These are phyloP conservation scores for Cetradonia linearis DNA, from an alignment of 495 filamentous ascomycete species.

Conservation along the genomic window DNA sequence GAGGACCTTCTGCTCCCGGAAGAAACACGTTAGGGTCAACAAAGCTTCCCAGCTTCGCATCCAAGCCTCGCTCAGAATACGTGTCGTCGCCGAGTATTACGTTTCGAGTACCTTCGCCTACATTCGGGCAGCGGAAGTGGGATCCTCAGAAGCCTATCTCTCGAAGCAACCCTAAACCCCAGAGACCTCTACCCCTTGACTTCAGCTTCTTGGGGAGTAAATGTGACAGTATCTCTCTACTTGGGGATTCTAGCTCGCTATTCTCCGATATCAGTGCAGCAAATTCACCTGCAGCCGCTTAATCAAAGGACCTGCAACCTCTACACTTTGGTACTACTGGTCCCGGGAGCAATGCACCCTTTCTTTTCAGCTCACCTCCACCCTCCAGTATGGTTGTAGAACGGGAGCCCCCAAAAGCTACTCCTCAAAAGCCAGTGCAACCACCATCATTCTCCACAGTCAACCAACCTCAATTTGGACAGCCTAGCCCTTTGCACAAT, in stretches of 20 bases:
- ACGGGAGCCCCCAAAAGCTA: constrained; percentile 24
- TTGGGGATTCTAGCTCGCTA: constrained; percentile 30
- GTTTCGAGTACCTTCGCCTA: constrained; percentile 13
- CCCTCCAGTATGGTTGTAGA: constrained; percentile 22
- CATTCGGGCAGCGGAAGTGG: background rate
- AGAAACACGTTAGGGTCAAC: constrained; percentile 4
- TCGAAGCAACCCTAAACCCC: background rate
- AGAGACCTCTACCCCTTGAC: constrained; percentile 13
- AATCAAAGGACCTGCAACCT: background rate
- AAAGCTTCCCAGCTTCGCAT: constrained; percentile 3
- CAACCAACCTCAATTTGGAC: constrained; percentile 48
- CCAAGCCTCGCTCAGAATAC: background rate
- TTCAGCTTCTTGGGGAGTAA: constrained; percentile 6
- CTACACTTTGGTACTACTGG: background rate
- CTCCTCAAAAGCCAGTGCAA: constrained; percentile 14
- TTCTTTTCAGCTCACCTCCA: constrained; percentile 6
- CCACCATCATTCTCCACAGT: constrained; percentile 9
- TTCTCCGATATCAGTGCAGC: constrained; percentile 23
- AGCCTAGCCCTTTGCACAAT: constrained; percentile 41
- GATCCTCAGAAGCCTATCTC: background rate
- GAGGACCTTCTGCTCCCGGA: background rate
- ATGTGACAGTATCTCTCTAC: constrained; percentile 13
- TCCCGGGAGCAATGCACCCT: background rate
- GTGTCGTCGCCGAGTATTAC: background rate
- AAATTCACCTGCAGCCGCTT: background rate